Conservation (phyloP, 129 eudicot species). For the Artemisia tridentata region DNA sequence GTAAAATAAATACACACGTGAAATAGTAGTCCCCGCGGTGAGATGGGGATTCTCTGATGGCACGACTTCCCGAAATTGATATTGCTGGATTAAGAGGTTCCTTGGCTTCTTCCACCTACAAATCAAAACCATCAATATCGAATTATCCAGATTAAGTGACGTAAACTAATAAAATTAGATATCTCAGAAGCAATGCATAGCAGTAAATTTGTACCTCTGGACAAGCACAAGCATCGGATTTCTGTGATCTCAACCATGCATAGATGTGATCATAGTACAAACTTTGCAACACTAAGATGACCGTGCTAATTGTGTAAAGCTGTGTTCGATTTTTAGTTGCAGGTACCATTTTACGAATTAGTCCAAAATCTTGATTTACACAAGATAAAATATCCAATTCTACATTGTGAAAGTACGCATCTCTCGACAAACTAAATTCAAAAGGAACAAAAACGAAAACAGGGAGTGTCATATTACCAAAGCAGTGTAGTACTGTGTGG, state of each 20-base stretch:
- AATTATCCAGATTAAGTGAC: not conserved
- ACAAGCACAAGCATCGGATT: constrained; percentile 12
- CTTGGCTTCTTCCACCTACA: constrained; percentile 45
- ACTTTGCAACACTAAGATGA: constrained; percentile 65
- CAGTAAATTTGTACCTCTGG: constrained; percentile 26
- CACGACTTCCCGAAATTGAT: constrained; percentile 20
- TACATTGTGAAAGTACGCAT: constrained; percentile 14
- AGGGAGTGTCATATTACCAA: constrained; percentile 31
- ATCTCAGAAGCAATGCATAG: constrained; percentile 6
- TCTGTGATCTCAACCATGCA: constrained; percentile 30
- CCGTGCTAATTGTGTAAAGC: constrained; percentile 64
- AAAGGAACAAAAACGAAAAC: not conserved
- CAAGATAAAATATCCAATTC: constrained; percentile 12
- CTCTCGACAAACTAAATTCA: not conserved
- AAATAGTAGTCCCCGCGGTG: constrained; percentile 38
- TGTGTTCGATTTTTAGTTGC: constrained; percentile 21
- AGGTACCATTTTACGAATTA: not conserved
- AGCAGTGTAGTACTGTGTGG: constrained; percentile 81
- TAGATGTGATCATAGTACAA: constrained; percentile 66
- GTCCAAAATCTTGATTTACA: not conserved
- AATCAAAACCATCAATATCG: not conserved
- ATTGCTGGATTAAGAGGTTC: constrained; percentile 36
- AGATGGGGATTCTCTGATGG: constrained; percentile 27
- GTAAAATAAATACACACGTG: constrained; percentile 27
- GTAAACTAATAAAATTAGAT: not conserved